Base-by-base conservation (phyloP, 2,329 filamentous ascomycete genomes). In the Neopestalotiopsis sp. region DNA sequence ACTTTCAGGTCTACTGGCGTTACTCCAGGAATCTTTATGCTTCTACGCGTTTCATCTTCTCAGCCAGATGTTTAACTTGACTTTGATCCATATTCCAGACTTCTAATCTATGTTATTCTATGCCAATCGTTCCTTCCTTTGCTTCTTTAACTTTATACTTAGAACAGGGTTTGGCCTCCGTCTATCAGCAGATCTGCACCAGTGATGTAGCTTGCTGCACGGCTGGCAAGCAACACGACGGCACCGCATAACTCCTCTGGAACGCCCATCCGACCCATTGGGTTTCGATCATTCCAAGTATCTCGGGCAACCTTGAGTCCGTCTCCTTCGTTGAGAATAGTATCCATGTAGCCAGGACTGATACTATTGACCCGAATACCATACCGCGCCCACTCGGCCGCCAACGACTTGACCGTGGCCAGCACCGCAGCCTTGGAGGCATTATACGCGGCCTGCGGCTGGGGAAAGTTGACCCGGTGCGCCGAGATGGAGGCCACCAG, bases 331-430 rank as follows among this genome's bases (percentile, higher is more conserved):
- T 94, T 94, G 61, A 94, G 79, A 12, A 93, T 88, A 0, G 91
- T 94, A 74, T 93, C 91, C 89, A 94, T 93, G 73, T 94, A 94
- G 0, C 92, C 92, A 0, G 92, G 92, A 56, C 86, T 89, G 59
- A 94, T 84, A n/a, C 84, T 88, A 73, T 94, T 94, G 3, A 92
- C 89, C 3, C 90, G 80, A 69, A 94, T 92, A 0, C 92, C 92
- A 75, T 91, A 86, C 1, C 83, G 80, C 1, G 90, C 90, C 92
- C 92, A 94, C 78, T 94, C 92, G 0, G 90, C 91, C 0, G 92
- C 92, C 14, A 94, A 79, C 49, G 84, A 90, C 71, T 85, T 88
- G 64, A 88, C 89, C 72, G 94, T 77, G 63, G 88, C 86, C 30
- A 92, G 73, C 1, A 94, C 78, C 0, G 88, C 91, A 0, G 90